Base-by-base conservation (phyloP, 2,329 filamentous ascomycete genomes). In the Colletotrichum paranaense region DNA sequence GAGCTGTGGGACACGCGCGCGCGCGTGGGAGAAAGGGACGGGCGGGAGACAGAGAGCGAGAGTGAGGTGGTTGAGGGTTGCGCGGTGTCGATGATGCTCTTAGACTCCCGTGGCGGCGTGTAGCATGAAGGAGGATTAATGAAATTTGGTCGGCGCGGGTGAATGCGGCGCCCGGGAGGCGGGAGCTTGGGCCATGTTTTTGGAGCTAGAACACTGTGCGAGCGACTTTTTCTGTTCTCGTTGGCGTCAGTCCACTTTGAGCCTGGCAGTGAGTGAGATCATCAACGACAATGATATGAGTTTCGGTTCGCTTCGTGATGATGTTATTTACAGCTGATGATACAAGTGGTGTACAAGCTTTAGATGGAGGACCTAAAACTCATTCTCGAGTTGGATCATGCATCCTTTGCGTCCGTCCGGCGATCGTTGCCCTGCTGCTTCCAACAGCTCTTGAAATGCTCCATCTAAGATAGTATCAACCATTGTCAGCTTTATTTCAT, bases 391-490 rank as follows among this genome's bases (percentile, higher is more conserved):
- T 8, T 14, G 5, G 4, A 16, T 78, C 76, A 84, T 49, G 87
- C 88, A 80, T 97, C 92, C 80, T 95, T 96, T 55, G 89, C 92
- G 67, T 88, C 88, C 0, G 95, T 98, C 79, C 97, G 90, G 81
- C 93, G 86, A 78, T 97, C 92, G 82, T 98, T 98, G 62, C 95
- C 92, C 78, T 97, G 92, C 75, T 88, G 88, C 84, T 97, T 98
- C 96, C 96, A 98, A 83, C 96, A 98, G 78, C 93, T 89, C 79
- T 92, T 92, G 81, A 98, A 98, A 2, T 89, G 88, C 80, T 97
- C 93, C 93, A 98, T 97, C 96, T 32, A 32, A 32, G 30, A 32
- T 32, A 11, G 30, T 11, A 32, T 9, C 30, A 32, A 32, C 8
- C 30, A 9, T 32, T 9, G 8, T 32, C 30, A 66, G 58, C 52